Evolutionary conservation across 371 early-diverging fungal species (phyloP).

Genomic region (Chytridium lagenaria): DNA sequence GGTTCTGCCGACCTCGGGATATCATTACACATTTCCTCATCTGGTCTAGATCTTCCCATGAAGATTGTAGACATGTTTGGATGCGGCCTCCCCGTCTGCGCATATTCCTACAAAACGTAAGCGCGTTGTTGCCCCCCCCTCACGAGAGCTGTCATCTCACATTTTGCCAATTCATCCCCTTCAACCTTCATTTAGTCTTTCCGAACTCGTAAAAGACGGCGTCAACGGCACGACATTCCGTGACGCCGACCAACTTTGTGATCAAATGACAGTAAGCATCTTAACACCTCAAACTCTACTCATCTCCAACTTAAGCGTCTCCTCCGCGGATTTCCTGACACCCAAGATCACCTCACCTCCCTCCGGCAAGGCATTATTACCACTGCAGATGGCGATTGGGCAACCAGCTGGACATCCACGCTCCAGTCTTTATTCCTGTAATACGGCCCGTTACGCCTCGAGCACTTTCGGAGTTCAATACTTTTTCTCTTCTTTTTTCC

Average conservation of each 20-base stretch:
- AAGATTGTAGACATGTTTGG: conserved; percentile 99
- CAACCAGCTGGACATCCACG: not conserved
- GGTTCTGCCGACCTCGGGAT: conserved; percentile 92
- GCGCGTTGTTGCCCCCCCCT: no score
- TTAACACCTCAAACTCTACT: not conserved
- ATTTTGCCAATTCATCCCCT: not conserved
- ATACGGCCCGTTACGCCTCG: no score
- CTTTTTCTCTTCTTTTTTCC: no score
- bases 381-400: not conserved
- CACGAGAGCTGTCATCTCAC: no score
- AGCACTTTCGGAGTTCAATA: no score
- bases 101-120: conserved; percentile 73
- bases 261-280: conserved; percentile 40
- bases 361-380: not conserved
- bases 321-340: not conserved
- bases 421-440: no score
- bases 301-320: not conserved
- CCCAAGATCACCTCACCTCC: not conserved
- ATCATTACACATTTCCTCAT: conserved; percentile 88
- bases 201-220: conserved; percentile 78
- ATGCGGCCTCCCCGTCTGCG: conserved; percentile 89
- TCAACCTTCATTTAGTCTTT: conserved; percentile 52
- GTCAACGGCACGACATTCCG: conserved; percentile 83
- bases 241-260: conserved; percentile 67
- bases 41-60: conserved; percentile 97